Evolutionary conservation across 805 yeast species (phyloP), one percentile per base, ranked within the genome.

Genomic region (Clavispora asparagi): DNA sequence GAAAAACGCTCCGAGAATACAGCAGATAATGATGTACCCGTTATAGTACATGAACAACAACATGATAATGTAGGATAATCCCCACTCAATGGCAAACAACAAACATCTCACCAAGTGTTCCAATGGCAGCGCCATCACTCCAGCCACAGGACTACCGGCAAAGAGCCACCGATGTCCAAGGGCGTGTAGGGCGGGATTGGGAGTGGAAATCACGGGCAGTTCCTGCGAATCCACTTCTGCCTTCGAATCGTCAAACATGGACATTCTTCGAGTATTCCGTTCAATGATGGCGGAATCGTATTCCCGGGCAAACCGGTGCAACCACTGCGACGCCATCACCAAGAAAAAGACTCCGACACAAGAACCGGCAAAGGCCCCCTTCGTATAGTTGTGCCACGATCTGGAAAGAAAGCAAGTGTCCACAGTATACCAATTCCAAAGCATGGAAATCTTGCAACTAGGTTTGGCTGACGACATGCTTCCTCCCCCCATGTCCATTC

Each of bases 11-110:
- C 87, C 87, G 31, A 82, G 60, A 42, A 82, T 71, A 62, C 85
- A 82, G 10, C 81, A 74, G 47, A 83, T 79, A 48, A 82, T 77
- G 33, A 83, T 71, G 58, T 81, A 83, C 13, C 88, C 88, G 56
- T 83, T 83, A 68, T 80, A 83, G 68, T 83, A 82, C 89, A 84
- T 83, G 68, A 82, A 83, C 55, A 84, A 65, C 68, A 84, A 72
- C 86, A 83, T 84, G 57, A 83, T 77, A 42, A 83, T 61, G 61
- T 83, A 83, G 4, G 83, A 77, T 13, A 78, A 71, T 3, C 83
- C 83, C 79, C 85, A 81, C 59, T 82, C 83, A 26, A 79, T 57
- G 1, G 81, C 75, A 60, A 76, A 83, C 31, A 82, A 53, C 2
- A 68, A 42, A 0, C 79, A 65, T 48, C 84, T 71, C 13, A 77